These are phyloP conservation scores for Globisporangium canariense DNA, from an alignment of 352 stramenopile species.

Conservation along the genomic window DNA sequence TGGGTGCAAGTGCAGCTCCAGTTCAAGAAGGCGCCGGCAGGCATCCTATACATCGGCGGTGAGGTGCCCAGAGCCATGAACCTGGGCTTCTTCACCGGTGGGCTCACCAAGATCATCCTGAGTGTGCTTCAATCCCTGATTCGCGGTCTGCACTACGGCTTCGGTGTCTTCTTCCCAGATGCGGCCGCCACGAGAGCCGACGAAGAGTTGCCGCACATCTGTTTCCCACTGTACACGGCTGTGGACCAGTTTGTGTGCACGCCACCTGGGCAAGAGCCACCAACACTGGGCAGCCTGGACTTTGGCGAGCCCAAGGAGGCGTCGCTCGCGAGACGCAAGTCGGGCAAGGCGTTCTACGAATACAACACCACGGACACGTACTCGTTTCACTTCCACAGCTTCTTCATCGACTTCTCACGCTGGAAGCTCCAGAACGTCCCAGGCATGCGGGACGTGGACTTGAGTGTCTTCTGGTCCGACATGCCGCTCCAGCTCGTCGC, in stretches of 20 bases:
- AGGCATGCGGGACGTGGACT: slow-evolving; percentile 37
- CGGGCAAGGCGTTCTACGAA: slow-evolving; percentile 31
- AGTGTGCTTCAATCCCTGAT: slow-evolving; percentile 51
- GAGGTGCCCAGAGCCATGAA: slow-evolving; percentile 52
- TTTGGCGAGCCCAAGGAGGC: slow-evolving; percentile 51
- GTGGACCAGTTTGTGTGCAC: slow-evolving; percentile 69
- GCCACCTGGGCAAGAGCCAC: slow-evolving; percentile 26
- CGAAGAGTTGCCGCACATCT: slow-evolving; percentile 63
- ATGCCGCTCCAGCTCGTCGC: slow-evolving; percentile 60
- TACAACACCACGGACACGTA: slow-evolving; percentile 68
- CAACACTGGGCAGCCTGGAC: slow-evolving; percentile 37
- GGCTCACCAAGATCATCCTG: slow-evolving; percentile 50
- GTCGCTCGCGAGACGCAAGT: slow-evolving; percentile 30
- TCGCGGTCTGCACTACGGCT: slow-evolving; percentile 51
- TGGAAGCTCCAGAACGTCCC: slow-evolving; percentile 58
- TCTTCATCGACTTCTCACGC: slow-evolving; percentile 59
- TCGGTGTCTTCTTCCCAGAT: slow-evolving; percentile 30
- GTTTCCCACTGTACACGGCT: slow-evolving; percentile 59
- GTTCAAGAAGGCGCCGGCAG: slow-evolving; percentile 55
- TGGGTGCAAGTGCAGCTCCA: slow-evolving; percentile 67
- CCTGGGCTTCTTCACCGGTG: slow-evolving; percentile 53
- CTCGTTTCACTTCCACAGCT: slow-evolving; percentile 72
- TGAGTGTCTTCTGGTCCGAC: slow-evolving; percentile 51
- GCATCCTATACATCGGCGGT: slow-evolving; percentile 62
- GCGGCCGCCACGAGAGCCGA: slow-evolving; percentile 23